Base-by-base conservation (phyloP, 1,284 basidiomycete species). In the Flammula alnicola region DNA sequence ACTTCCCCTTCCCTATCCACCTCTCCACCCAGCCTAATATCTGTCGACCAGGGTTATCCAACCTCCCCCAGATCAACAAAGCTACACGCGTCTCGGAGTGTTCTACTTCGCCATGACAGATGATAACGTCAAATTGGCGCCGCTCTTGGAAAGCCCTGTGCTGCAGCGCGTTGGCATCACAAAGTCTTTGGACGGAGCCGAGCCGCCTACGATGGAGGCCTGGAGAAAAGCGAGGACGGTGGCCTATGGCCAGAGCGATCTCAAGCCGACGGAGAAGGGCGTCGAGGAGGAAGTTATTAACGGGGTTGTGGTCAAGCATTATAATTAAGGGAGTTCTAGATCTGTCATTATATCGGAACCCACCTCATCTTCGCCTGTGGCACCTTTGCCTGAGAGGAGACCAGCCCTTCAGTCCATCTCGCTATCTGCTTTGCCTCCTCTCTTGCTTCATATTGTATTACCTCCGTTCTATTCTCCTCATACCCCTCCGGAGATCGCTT, bases 401-500 rank as follows among this genome's bases (percentile, higher is more conserved):
- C 47, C 47, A 19, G 55, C 53, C 23, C 51, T 54, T 9, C 55
- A 57, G 41, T 47, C 50, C 2, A 51, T 73, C 3, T 68, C 63
- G 17, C 49, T 75, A 25, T 71, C 76, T 9, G 67, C 74, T 3
- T 73, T 91, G 6, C 88, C 89, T 3, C 81, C 86, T 1, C 57
- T 91, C 3, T 72, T 82, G 3, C 62, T 91, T 26, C 73, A 78
- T 38, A 59, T 90, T 14, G 57, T 68, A 2, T 68, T 91, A 19
- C 83, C 86, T 1, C 63, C 74, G 1, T 55, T 62, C 0, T 91
- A 91, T 61, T 89, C 88, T 5, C 46, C 76, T 1, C 54, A 69
- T 9, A 57, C 57, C 11, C 77, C 84, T 2, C 88, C 88, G 0
- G 51, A 69, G 37, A 74, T 90, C 17, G 60, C 72, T 1, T 80